A percentile compares a stretch with the other conserved stretches of the same genome.
These are phyloP conservation scores for Eimeria sp. DNA, from an alignment of 169 alveolate species.

Conservation along the genomic window DNA sequence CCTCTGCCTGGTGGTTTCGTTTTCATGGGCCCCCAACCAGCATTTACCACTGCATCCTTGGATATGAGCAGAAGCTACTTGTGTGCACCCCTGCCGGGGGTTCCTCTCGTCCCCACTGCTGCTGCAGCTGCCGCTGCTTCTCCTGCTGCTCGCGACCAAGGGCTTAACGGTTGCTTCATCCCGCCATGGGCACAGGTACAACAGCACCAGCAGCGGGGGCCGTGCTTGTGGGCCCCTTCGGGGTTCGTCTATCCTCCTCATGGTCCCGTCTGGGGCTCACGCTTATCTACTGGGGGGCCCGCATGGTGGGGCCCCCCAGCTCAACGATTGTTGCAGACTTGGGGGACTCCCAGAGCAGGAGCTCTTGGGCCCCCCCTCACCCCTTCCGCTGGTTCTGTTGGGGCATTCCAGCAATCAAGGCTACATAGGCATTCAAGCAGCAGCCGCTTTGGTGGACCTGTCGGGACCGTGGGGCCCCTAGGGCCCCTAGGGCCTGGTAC, in stretches of 20 bases:
- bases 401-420: background rate
- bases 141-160: background rate
- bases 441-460: background rate
- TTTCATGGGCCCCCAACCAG: background rate
- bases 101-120: background rate
- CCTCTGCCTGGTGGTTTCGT: background rate
- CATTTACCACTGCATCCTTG: background rate
- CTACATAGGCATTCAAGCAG: background rate
- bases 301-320: constrained; percentile 19
- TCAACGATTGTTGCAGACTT: background rate
- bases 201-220: constrained; percentile 11
- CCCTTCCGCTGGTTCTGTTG: background rate
- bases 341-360: background rate
- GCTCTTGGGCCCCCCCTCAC: background rate
- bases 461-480: background rate
- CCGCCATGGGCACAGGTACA: background rate
- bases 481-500: background rate
- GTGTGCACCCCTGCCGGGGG: background rate
- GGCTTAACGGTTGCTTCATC: background rate
- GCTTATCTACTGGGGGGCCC: background rate
- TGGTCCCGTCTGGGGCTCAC: background rate
- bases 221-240: background rate
- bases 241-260: background rate
- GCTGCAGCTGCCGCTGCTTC: constrained; percentile 30
- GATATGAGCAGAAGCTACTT: background rate